These are phyloP conservation scores for Neurospora tetraspora DNA, from an alignment of 495 filamentous ascomycete genomes.

Conservation along the genomic window DNA sequence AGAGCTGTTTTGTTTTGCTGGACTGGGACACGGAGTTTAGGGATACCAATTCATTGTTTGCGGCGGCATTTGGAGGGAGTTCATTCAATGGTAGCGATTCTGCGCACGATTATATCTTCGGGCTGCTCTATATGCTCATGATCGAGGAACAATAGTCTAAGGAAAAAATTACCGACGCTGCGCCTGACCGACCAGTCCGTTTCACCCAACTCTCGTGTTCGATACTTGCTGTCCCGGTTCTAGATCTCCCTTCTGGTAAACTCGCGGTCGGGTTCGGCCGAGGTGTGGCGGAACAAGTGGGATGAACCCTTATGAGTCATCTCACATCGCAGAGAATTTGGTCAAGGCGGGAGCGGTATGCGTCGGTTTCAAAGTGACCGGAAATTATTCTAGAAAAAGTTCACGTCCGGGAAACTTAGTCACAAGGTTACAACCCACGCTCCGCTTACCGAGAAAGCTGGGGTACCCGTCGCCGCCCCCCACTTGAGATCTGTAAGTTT, in stretches of 20 bases:
- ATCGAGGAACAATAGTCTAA: not conserved
- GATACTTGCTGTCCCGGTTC: not conserved
- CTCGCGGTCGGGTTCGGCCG: not conserved
- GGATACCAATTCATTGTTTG: conserved; percentile 4
- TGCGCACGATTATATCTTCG: not conserved
- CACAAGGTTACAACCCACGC: not conserved
- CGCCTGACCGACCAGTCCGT: not conserved
- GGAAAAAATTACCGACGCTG: not conserved
- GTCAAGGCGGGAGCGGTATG: not conserved
- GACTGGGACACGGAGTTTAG: conserved; percentile 4
- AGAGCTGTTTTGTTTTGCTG: conserved; percentile 1
- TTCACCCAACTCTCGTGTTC: not conserved
- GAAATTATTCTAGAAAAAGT: not conserved
- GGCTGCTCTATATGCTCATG: not conserved
- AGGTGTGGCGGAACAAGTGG: not conserved
- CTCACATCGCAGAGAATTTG: not conserved
- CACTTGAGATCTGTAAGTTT: not conserved
- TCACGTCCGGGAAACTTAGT: not conserved
- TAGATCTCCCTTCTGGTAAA: not conserved
- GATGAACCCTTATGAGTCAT: not conserved
- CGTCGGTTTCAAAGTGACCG: not conserved
- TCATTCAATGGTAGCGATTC: not conserved
- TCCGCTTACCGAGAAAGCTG: not conserved
- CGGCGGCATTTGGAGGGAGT: not conserved
- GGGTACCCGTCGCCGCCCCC: not conserved